A percentile compares a stretch with the other conserved stretches of the same genome.
Conservation (phyloP, 768 basidiomycete species). For the Trametes punicea region DNA sequence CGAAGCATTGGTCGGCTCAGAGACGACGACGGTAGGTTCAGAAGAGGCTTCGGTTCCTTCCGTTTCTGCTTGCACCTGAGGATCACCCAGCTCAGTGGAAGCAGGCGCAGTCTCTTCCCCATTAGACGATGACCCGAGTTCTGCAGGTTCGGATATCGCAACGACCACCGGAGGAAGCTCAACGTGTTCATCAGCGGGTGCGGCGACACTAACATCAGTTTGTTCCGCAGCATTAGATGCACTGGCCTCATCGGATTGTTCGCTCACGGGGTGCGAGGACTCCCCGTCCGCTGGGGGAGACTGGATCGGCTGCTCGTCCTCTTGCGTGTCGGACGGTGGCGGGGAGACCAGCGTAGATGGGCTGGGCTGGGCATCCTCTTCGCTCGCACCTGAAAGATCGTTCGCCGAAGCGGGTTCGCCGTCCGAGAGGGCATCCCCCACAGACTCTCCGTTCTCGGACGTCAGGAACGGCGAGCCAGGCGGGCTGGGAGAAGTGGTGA, state of each 20-base stretch:
- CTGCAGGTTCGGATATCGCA: not conserved
- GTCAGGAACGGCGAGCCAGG: slow-evolving; percentile 16
- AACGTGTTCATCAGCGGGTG: not conserved
- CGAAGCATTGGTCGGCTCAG: not conserved
- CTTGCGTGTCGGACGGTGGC: not conserved
- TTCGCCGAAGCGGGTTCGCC: slow-evolving; percentile 1
- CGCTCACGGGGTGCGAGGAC: not conserved
- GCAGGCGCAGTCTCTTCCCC: not conserved
- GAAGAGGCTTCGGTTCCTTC: not conserved
- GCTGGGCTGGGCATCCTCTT: slow-evolving; percentile 6
- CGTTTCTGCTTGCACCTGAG: not conserved
- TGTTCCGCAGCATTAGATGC: not conserved
- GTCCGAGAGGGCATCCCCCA: slow-evolving; percentile 11
- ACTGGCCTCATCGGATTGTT: not conserved
- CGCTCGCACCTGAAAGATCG: not conserved
- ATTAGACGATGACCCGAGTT: not conserved
- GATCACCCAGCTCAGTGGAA: not conserved
- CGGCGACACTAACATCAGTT: not conserved
- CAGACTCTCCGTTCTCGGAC: slow-evolving; percentile 8
- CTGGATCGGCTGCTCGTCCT: not conserved
- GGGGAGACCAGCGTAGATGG: not conserved
- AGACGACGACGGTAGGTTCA: not conserved
- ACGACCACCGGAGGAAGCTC: not conserved
- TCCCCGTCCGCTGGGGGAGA: not conserved
- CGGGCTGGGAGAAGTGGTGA: slow-evolving; percentile 17